Base-by-base conservation (phyloP, 2,329 filamentous ascomycete genomes). In the Periglandula ipomoeae region DNA sequence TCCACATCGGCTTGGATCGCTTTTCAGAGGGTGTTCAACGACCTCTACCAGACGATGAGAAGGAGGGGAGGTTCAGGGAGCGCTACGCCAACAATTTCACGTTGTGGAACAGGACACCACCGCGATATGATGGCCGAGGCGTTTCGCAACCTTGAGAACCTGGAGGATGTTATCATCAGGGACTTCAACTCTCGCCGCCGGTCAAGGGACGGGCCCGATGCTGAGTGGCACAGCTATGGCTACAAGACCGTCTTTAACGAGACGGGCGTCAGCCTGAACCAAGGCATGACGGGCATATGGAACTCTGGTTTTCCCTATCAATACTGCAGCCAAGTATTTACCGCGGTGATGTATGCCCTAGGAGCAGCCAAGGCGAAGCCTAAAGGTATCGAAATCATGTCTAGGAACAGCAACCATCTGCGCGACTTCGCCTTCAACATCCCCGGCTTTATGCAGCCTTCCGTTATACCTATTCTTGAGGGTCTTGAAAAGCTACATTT, bases 161-260 rank as follows among this genome's bases (percentile, higher is more conserved):
- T 85, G 5, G 63, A 75, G 26, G 76, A 71, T 0, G 60, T 85
- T 13, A 75, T 78, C 22, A 65, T 85, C 22, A 74, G 82, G 17
- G 78, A 85, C 57, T 83, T 77, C 61, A 67, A 74, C 56, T 75
- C 75, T 0, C 20, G 4, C 0, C 69, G 61, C 9, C 74, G 80
- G 5, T 58, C 57, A 11, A 73, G 81, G 3, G 81, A 85, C 43
- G 66, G 66, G 2, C 42, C 27, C 1, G 17, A 50, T 11, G 57
- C 54, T 0, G 48, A 55, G 1, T 84, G 81, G 81, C 64, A 60
- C 7, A 79, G 78, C 58, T 83, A 81, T 54, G 78, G 79, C 2
- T 61, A 66, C 17, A 58, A 58, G 0, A 74, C 71, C 0, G 64
- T 70, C 9, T 32, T 53, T 10, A 46, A 50, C 15, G 60, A 71